Evolutionary conservation across 331 rosid genomes (phyloP), one percentile per base, ranked within the genome.

Genomic region (Arachis monticola): DNA sequence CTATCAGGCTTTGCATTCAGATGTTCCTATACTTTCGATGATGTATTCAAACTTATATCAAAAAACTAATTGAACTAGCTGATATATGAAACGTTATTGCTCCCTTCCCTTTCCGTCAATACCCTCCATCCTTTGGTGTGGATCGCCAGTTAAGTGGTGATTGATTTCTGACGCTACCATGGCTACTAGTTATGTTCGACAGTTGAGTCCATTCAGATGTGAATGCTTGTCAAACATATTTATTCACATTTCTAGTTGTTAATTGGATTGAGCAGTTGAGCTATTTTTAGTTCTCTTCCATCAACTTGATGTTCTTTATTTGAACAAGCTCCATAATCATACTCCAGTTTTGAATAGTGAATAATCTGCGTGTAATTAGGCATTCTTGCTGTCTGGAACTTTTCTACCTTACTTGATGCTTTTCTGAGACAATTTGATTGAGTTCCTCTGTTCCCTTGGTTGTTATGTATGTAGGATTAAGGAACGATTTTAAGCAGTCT

Each of bases 1-100:
- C 60, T 47, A 0, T 13, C 5, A 87, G 94, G 80, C 85, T 78
- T 56, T 90, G 94, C 88, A 77, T 88, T 92, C 86, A 69, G 83
- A 87, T 56, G 82, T 58, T 85, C 88, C 85, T 67, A 92, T 76
- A 92, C 61, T 65, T 12, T 51, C 22, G 11, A 51, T 46, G 47
- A 5, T 3, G 4, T 8, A 7, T 13, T 55, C 60, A 14, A 55
- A 55, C 41, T 38, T 38, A 27, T 5, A 38, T 38, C 0, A 35
- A 35, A 35, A 35, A 35, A 35, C 5, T n/a, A 55, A 55, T 8
- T 55, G 60, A 55, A 1, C 57, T 51, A 14, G 17, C 22, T 14
- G 17, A 51, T 11, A 51, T 51, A 12, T 51, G 14, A 12, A 12
- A 51, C 4, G 13, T 51, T 12, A 12, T 45, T 45, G 10, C 8